These are phyloP conservation scores for Claviceps purpurea DNA, from an alignment of 2,329 filamentous ascomycete species.

Conservation along the genomic window DNA sequence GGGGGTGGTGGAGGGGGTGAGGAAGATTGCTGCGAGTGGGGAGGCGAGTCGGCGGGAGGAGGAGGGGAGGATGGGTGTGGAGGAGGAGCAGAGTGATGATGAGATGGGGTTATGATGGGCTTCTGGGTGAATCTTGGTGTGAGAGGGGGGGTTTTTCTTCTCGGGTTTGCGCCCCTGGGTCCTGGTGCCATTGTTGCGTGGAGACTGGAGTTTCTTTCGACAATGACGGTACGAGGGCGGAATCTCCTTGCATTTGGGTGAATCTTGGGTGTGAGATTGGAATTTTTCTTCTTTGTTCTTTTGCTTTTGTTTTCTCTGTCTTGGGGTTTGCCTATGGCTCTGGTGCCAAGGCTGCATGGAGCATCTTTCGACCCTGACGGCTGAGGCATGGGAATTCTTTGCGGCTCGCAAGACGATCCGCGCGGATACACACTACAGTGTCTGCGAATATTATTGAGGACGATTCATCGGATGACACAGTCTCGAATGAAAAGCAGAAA, in stretches of 20 bases:
- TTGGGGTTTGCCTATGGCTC: no score
- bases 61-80: conserved; percentile 52
- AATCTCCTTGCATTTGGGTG: not conserved
- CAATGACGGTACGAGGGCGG: not conserved
- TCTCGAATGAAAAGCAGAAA: no score
- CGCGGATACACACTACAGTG: no score
- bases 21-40: conserved; percentile 67
- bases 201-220: not conserved
- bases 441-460: no score
- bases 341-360: no score
- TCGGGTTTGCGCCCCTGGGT: not conserved
- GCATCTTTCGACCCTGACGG: not conserved
- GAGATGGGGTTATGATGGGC: conserved; percentile 30
- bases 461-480: no score
- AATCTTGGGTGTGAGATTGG: no score
- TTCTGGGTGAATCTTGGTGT: not conserved
- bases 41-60: conserved; percentile 68
- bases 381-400: not conserved
- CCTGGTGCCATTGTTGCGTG: not conserved
- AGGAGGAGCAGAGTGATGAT: conserved; percentile 45
- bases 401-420: no score
- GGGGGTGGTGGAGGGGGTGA: conserved; percentile 76
- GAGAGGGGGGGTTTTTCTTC: not conserved
- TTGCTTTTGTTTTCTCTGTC: not conserved
- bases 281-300: not conserved